phyloP scores from a whole-genome alignment of 176 grass and related monocot genomes.

The Alopecurus myosuroides region DNA sequence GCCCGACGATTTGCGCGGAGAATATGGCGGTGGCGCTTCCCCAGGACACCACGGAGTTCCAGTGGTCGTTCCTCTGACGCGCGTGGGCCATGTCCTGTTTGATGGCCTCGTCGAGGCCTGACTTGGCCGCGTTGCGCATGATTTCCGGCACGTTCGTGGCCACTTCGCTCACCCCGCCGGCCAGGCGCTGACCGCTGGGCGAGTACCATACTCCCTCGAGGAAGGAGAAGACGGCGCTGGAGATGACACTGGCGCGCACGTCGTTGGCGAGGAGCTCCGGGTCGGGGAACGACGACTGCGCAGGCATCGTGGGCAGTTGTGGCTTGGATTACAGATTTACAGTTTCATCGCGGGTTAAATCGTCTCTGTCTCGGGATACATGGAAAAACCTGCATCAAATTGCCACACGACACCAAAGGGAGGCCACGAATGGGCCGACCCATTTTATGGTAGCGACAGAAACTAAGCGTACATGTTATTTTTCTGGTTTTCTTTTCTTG shows the following conservation, averaged over 20 bases:
- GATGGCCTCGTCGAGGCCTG: not conserved
- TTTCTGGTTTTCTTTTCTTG: no score
- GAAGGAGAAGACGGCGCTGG: not conserved
- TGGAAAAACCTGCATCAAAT: no score
- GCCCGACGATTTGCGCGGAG: not conserved
- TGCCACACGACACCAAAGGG: no score
- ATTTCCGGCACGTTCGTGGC: not conserved
- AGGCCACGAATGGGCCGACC: no score
- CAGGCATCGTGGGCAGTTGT: not conserved
- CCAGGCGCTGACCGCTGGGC: not conserved
- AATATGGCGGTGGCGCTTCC: not conserved
- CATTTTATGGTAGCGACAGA: no score
- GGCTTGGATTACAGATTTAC: not conserved
- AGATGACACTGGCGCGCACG: not conserved
- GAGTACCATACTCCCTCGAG: not conserved
- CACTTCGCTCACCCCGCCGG: not conserved
- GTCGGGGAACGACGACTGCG: not conserved
- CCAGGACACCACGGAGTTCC: not conserved
- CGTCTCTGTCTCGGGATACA: no score
- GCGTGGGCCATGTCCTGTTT: not conserved
- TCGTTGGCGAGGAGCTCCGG: not conserved
- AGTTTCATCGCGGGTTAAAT: not conserved
- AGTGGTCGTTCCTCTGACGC: not conserved
- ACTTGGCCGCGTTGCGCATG: not conserved
- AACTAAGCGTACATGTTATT: no score